Evolutionary conservation across 2,329 filamentous ascomycete genomes (phyloP).

Genomic region (Fusarium virguliforme): DNA sequence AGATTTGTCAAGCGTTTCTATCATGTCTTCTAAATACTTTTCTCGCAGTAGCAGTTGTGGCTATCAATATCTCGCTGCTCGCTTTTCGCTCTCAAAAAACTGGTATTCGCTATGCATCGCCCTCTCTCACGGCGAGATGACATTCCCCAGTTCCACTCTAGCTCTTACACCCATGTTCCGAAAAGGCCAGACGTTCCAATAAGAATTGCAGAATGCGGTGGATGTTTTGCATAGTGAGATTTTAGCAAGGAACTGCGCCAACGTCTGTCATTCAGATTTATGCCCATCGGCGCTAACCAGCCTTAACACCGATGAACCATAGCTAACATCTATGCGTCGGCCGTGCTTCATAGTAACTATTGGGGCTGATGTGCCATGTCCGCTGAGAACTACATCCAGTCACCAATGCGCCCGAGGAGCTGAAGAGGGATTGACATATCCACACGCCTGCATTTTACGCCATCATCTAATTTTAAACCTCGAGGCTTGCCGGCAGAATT

Average conservation of each 20-base stretch:
- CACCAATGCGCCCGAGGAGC: not conserved
- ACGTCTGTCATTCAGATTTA: not conserved
- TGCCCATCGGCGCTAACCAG: not conserved
- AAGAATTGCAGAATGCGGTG: not conserved
- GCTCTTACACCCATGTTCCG: not conserved
- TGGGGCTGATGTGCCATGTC: not conserved
- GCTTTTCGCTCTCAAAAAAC: slow-evolving; percentile 2
- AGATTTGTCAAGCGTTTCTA: not conserved
- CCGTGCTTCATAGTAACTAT: not conserved
- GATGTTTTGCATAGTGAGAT: not conserved
- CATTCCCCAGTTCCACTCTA: not conserved
- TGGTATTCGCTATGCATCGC: not conserved
- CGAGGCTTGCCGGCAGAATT: too few species aligned
- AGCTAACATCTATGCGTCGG: not conserved
- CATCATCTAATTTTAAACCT: not conserved
- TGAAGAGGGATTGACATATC: not conserved
- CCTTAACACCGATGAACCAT: not conserved
- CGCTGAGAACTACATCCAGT: not conserved
- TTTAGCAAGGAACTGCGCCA: not conserved
- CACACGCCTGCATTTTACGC: not conserved
- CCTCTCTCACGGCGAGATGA: not conserved
- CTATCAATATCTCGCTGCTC: not conserved
- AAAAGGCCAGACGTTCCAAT: not conserved
- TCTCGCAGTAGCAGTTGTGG: too few species aligned
- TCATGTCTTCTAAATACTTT: not conserved